Evolutionary conservation across 2,329 filamentous ascomycete genomes (phyloP).

Genomic region (Metarhizium sp.): DNA sequence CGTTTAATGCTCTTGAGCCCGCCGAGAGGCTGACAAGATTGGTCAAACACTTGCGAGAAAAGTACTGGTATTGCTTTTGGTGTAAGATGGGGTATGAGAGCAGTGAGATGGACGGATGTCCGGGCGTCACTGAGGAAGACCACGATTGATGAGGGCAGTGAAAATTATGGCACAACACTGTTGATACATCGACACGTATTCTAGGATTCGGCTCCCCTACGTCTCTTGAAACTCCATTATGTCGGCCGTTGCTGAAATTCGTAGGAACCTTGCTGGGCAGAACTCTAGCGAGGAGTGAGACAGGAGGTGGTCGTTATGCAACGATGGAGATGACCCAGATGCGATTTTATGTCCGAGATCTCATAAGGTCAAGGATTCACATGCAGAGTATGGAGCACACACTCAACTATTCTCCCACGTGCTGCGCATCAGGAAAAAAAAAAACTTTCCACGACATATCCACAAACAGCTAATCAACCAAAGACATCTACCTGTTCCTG

Average conservation of each 20-base stretch:
- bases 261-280: no score
- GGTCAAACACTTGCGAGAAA: constrained; percentile 59
- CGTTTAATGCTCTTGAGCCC: constrained; percentile 62
- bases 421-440: background rate
- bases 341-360: no score
- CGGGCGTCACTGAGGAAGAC: constrained; percentile 79
- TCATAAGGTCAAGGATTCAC: no score
- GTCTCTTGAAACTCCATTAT: no score
- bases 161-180: no score
- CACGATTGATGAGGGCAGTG: constrained; percentile 35
- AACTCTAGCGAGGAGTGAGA: no score
- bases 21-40: constrained; percentile 58
- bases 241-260: no score
- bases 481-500: constrained; percentile 31
- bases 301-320: no score
- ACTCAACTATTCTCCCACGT: background rate
- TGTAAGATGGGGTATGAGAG: constrained; percentile 80
- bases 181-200: no score
- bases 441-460: background rate
- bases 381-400: background rate
- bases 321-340: no score
- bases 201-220: no score
- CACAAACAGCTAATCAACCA: background rate
- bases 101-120: constrained; percentile 73
- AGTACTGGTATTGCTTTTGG: constrained; percentile 87